Percentiles rank a stretch among this genome's conserved stretches.
Conservation (phyloP, 352 stramenopile genomes). For the Thraustotheca clavata region DNA sequence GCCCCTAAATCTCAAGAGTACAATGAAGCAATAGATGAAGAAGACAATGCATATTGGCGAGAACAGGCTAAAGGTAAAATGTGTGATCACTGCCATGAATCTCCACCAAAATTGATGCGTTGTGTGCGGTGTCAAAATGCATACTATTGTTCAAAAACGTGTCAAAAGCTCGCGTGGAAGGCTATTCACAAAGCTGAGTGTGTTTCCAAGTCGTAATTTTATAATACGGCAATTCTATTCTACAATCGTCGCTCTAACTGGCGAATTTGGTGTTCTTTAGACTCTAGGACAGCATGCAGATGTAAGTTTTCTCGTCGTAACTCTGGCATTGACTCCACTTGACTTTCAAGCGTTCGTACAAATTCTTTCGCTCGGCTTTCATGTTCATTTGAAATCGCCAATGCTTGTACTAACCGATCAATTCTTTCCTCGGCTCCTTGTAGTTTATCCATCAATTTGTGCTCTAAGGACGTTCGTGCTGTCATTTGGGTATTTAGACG, state of each 20-base stretch:
- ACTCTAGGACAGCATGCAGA: slow-evolving; percentile 43
- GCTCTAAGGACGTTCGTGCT: background rate
- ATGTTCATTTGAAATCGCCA: slow-evolving; percentile 64
- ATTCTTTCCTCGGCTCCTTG: slow-evolving; percentile 28
- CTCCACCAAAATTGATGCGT: slow-evolving; percentile 40
- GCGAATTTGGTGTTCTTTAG: slow-evolving; percentile 38
- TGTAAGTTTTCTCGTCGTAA: slow-evolving; percentile 36
- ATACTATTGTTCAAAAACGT: slow-evolving; percentile 76
- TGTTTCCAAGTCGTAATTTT: background rate
- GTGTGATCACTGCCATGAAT: slow-evolving; percentile 55
- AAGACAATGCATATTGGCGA: slow-evolving; percentile 67
- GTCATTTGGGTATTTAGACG: background rate
- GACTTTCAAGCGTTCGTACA: slow-evolving; percentile 26
- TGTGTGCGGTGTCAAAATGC: slow-evolving; percentile 59
- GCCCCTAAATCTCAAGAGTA: slow-evolving; percentile 34
- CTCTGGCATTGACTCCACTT: slow-evolving; percentile 26
- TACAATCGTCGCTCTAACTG: slow-evolving; percentile 4
- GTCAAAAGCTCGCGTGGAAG: slow-evolving; percentile 68
- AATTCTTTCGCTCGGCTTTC: slow-evolving; percentile 59
- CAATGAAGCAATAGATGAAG: slow-evolving; percentile 23
- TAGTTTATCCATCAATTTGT: slow-evolving; percentile 15
- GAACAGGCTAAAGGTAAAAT: slow-evolving; percentile 42
- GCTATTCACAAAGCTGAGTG: slow-evolving; percentile 64
- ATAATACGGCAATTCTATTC: background rate
- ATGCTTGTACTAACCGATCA: slow-evolving; percentile 35